Evolutionary conservation across 2,329 filamentous ascomycete genomes (phyloP).

Genomic region (Pyrenochaeta sp.): DNA sequence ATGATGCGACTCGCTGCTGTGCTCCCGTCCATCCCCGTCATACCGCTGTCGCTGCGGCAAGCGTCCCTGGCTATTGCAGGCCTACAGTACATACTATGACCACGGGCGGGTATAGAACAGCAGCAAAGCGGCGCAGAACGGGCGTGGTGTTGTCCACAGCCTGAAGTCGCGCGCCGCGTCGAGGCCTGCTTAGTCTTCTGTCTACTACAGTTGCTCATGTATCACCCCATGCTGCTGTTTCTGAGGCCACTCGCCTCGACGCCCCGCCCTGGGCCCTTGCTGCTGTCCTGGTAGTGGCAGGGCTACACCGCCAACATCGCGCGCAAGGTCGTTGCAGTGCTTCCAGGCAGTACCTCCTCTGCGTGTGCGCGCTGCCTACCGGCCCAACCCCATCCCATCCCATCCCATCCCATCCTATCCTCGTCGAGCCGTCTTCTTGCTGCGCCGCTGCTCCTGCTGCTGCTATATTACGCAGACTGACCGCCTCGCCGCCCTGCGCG

Average conservation of each 20-base stretch:
- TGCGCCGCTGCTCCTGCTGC: not conserved
- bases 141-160: not conserved
- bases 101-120: too few relatives aligned
- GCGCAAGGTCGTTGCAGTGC: constrained; percentile 19
- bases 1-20: constrained; percentile 20
- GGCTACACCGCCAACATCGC: constrained; percentile 24
- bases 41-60: not conserved
- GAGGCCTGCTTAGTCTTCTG: not conserved
- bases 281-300: constrained; percentile 6
- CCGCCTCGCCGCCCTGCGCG: constrained; percentile 13
- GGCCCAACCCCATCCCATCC: constrained; percentile 14
- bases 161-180: not conserved
- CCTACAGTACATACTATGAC: not conserved
- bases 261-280: constrained; percentile 8
- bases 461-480: constrained; percentile 28
- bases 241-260: not conserved
- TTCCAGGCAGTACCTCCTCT: constrained; percentile 23
- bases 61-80: not conserved
- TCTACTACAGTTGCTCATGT: not conserved
- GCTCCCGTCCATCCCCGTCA: constrained; percentile 14
- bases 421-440: constrained; percentile 5
- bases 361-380: constrained; percentile 22
- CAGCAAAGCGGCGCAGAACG: too few relatives aligned
- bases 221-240: not conserved
- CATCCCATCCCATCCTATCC: constrained; percentile 14